phyloP scores from a whole-genome alignment of 2,329 filamentous ascomycete genomes.

The Tolypocladium ophioglossoides region DNA sequence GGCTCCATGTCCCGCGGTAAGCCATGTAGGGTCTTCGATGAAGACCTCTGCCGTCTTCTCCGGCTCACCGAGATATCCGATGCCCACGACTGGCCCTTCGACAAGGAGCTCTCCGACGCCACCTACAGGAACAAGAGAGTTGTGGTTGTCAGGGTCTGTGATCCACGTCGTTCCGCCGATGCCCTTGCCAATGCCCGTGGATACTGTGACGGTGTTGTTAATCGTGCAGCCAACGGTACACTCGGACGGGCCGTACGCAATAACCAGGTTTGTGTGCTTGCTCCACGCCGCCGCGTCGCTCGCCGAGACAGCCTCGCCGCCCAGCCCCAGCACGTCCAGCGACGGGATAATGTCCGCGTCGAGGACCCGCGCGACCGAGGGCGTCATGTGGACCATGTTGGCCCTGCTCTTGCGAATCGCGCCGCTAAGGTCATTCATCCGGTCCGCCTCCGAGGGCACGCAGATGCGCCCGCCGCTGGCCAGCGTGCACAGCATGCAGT shows the following conservation, averaged over 20 bases:
- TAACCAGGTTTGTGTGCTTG: constrained; percentile 32
- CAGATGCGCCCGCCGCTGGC: constrained; percentile 38
- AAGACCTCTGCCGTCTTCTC: constrained; percentile 49
- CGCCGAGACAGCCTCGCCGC: constrained; percentile 42
- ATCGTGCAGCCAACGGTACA: constrained; percentile 42
- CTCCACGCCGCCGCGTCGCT: constrained; percentile 39
- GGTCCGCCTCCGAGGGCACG: constrained; percentile 42
- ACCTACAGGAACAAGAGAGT: constrained; percentile 36
- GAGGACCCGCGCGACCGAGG: constrained; percentile 36
- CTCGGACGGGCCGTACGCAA: constrained; percentile 43
- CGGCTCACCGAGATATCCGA: constrained; percentile 49
- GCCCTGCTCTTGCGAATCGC: constrained; percentile 31
- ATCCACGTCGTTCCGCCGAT: constrained; percentile 40
- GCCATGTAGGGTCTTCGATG: constrained; percentile 44
- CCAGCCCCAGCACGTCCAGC: constrained; percentile 36
- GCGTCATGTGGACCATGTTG: constrained; percentile 41
- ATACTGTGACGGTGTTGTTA: constrained; percentile 30
- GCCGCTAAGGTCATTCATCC: constrained; percentile 38
- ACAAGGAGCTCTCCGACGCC: constrained; percentile 42
- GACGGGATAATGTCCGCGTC: constrained; percentile 34
- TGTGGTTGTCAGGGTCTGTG: constrained; percentile 35
- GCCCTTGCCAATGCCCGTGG: constrained; percentile 36
- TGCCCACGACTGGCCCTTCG: constrained; percentile 49
- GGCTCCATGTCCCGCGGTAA: constrained; percentile 25
- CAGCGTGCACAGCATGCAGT: constrained; percentile 45